Base-by-base conservation (phyloP, 371 early-diverging fungal species). In the Nematocida minor region DNA sequence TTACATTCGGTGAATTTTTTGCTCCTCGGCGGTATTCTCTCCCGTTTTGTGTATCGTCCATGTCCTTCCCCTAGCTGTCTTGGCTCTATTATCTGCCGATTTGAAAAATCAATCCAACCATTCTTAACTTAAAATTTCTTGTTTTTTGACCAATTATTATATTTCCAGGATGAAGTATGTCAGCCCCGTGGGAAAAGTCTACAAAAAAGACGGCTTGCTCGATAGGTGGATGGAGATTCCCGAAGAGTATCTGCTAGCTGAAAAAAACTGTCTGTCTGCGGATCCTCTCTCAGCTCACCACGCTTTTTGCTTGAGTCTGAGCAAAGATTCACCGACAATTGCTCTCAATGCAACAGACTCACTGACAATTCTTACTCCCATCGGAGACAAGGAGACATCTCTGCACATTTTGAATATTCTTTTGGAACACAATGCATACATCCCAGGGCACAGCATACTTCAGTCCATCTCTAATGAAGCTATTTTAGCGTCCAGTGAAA, bases 81-180 rank as follows among this genome's bases (percentile, higher is more conserved):
- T 67, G 14, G 14, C 38, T 71, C 71, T 71, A 71, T 29, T 57
- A 57, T 57, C 57, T 57, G 36, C 38, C 29, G 57, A 57, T 57
- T 57, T 70, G 71, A 55, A 34, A 62, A 62, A 67, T 60, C 48
- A 38, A 71, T 71, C 71, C 71, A 68, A 71, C 71, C 71, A 71
- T 71, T 55, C 55, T 60, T 51, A 48, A 22, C 20, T 54, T 16
- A 32, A 60, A 22, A 27, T 54, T 49, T n/a, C 6, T 49, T 7
- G 64, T 36, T 46, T 36, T 20, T 11, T 6, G 25, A 29, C 36
- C 40, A 40, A 49, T 40, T 54, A 67, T 67, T 46, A 6, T 25
- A 54, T 57, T 14, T 9, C 14, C 9, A 11, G 32, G 16, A 62
- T 27, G 41, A 22, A 69, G 42, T 69, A 41, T 27, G 34, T 53